Base-by-base conservation (phyloP, 2,329 filamentous ascomycete species). In the Ophiostoma ulmi region DNA sequence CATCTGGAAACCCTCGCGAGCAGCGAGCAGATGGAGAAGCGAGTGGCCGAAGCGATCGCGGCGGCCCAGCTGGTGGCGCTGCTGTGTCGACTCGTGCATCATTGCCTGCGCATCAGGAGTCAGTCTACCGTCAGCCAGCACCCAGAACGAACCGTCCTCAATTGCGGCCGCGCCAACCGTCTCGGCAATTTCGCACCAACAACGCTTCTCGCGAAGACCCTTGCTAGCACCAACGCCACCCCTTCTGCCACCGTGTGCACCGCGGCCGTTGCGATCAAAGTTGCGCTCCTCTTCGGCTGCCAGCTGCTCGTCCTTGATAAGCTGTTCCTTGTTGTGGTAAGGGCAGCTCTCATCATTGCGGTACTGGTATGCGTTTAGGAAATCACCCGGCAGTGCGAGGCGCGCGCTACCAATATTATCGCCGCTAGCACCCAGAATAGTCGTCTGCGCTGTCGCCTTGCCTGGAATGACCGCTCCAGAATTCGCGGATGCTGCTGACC, bases 31-130 rank as follows among this genome's bases (percentile, higher is more conserved):
- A 73, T 85, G 84, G 64, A 85, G 76, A 3, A 80, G 74, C 0
- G 82, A 84, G 74, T 86, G 85, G 0, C 81, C 81, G 72, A 85
- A 85, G 2, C 75, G 75, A 72, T 86, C 84, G 3, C 76, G 72
- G 0, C 74, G 64, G 14, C 77, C 76, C 22, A 80, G 73, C 26
- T 71, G 69, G 41, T 68, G 67, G 17, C 61, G 72, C 55, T 70
- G 72, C 38, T 69, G 70, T 31, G 73, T 70, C 6, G 74, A 74
- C 31, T 76, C 73, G 5, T 74, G 65, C 39, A 77, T 70, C 26
- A 76, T 64, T 2, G 70, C 72, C 31, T 73, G 65, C 2, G 76
- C 77, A 6, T 74, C 73, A 0, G 74, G 76, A 71, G 79, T 76
- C 72, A 80, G 72, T 61, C 75, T 70, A 35, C 77, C 73, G 36